Evolutionary conservation across 371 early-diverging fungal genomes (phyloP), one percentile per base, ranked within the genome.

Genomic region (Blakeslea trispora): DNA sequence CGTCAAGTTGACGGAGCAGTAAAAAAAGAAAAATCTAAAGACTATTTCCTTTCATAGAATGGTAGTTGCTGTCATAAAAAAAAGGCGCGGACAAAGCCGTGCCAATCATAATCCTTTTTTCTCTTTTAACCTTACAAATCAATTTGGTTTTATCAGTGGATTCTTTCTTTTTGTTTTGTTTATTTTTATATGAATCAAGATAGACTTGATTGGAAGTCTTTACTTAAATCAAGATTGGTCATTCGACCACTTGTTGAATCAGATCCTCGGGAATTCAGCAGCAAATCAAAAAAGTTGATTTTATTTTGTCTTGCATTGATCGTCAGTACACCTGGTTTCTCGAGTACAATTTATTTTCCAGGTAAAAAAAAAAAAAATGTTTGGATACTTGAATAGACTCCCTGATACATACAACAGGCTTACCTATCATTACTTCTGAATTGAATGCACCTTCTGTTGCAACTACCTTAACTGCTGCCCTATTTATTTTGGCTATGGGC

Each of bases 401-500:
- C 22, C 17, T 6, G 24, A 22, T 64, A 68, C 39, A 44, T 11
- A 19, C 23, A 18, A 22, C 66, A 58, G 82, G 82, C 2, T 58
- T 82, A 2, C 79, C 79, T 13, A 57, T 46, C 22, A 75, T 85
- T 42, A 76, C 71, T 15, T 37, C 51, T 14, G 82, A 82, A 17
- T 68, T 85, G 15, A 28, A 77, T 28, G 77, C 83, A 3, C 67
- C 81, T 1, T 23, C 66, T 21, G 79, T 75, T 8, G 70, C 74
- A 14, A 80, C 81, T 45, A 81, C 81, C 48, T 61, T 81, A 39
- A 81, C 84, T 3, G 80, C 82, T 11, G 79, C 83, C 5, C 53
- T 81, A 11, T 85, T 83, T 44, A 69, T 83, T 22, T 62, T 85
- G 21, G 69, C 74, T 32, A 77, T 82, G 75, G 86, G 83, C 17